phyloP scores from a whole-genome alignment of 2,329 filamentous ascomycete genomes.

The Gnomoniopsis smithogilvyi region DNA sequence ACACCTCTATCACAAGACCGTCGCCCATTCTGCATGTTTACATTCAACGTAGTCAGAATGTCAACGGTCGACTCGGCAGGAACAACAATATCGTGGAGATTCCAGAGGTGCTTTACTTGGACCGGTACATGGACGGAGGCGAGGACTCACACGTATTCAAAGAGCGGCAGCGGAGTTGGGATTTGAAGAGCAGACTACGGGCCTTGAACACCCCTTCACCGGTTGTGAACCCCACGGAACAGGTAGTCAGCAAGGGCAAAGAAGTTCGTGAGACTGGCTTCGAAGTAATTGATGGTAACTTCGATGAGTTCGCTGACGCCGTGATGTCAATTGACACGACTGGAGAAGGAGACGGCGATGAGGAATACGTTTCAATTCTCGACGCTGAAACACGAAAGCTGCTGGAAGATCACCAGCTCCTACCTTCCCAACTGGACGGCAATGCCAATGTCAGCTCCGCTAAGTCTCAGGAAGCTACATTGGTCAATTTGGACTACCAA shows the following conservation, averaged over 20 bases:
- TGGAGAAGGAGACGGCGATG: constrained; percentile 9
- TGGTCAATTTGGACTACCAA: constrained; percentile 1
- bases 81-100: constrained; percentile 75
- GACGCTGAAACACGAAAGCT: constrained; percentile 20
- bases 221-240: background rate
- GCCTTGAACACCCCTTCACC: constrained; percentile 38
- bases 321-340: constrained; percentile 6
- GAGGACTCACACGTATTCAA: constrained; percentile 59
- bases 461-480: background rate
- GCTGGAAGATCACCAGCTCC: constrained; percentile 33
- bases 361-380: constrained; percentile 20
- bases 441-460: background rate
- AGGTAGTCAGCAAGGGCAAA: background rate
- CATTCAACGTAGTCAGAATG: constrained; percentile 77
- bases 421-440: background rate
- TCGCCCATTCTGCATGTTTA: constrained; percentile 87
- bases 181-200: constrained; percentile 62
- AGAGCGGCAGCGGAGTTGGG: constrained; percentile 70
- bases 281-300: constrained; percentile 9
- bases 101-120: constrained; percentile 79
- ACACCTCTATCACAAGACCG: constrained; percentile 69
- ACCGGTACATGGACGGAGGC: constrained; percentile 76
- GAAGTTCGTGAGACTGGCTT: constrained; percentile 10
- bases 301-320: constrained; percentile 8
- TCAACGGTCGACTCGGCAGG: constrained; percentile 54